Percentiles rank a stretch among this genome's conserved stretches.
phyloP scores from a whole-genome alignment of 768 basidiomycete genomes.

The Mycena vitilis region DNA sequence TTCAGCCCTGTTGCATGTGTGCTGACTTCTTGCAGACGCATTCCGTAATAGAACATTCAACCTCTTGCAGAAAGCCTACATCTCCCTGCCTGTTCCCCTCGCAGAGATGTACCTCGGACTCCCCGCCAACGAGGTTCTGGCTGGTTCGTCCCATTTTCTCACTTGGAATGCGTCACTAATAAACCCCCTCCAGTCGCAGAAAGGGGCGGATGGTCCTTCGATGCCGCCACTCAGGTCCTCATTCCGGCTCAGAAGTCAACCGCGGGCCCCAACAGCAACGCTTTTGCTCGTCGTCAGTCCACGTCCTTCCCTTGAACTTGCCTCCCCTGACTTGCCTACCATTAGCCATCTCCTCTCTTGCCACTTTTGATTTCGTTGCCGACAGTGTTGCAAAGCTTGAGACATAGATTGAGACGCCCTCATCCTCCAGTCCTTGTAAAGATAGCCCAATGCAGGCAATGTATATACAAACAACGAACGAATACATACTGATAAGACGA shows the following conservation, averaged over 20 bases:
- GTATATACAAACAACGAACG: too few relatives aligned
- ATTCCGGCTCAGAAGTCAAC: slow-evolving; percentile 46
- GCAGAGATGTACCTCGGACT: slow-evolving; percentile 71
- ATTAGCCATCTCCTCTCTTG: slow-evolving; percentile 36
- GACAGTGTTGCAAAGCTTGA: slow-evolving; percentile 67
- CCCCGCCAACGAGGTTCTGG: slow-evolving; percentile 50
- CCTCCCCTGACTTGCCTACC: background rate
- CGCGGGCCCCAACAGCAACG: slow-evolving; percentile 11
- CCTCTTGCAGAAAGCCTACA: slow-evolving; percentile 73
- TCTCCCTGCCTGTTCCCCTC: slow-evolving; percentile 64
- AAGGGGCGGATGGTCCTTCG: slow-evolving; percentile 63
- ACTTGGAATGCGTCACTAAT: background rate
- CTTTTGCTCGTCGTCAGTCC: slow-evolving; percentile 30
- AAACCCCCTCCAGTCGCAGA: slow-evolving; percentile 50
- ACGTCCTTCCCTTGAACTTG: background rate
- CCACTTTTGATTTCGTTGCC: slow-evolving; percentile 42
- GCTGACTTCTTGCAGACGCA: slow-evolving; percentile 52
- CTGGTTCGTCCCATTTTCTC: slow-evolving; percentile 43
- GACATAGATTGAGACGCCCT: slow-evolving; percentile 23
- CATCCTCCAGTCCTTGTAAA: slow-evolving; percentile 9
- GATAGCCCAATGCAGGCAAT: background rate
- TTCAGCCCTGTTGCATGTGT: background rate
- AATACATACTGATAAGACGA: too few relatives aligned
- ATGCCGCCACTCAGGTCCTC: slow-evolving; percentile 58
- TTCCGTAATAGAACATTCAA: slow-evolving; percentile 69